Evolutionary conservation across 2,329 filamentous ascomycete species (phyloP).

Genomic region (Magnaporthiopsis rhizophila): DNA sequence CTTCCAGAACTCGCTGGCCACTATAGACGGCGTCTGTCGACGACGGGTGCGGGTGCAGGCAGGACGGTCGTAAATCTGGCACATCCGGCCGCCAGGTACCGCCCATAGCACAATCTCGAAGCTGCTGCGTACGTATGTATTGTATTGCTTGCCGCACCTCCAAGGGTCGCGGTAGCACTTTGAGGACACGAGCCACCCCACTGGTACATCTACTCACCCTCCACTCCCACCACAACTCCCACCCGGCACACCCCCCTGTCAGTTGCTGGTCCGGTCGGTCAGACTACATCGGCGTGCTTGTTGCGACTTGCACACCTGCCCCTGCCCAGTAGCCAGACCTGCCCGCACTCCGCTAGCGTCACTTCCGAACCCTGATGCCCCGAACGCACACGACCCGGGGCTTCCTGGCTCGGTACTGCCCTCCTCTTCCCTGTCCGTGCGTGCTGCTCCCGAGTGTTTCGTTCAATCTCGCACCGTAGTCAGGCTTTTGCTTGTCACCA

Average conservation of each 20-base stretch:
- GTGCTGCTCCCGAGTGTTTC: conserved; percentile 6
- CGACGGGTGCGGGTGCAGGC: neutral
- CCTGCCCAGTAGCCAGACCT: conserved; percentile 1
- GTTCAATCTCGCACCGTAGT: conserved; percentile 7
- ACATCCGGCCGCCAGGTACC: neutral
- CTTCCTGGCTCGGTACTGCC: conserved; percentile 4
- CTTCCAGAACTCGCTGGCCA: neutral
- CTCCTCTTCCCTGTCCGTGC: conserved; percentile 3
- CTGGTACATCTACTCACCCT: conserved; percentile 1
- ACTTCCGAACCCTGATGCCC: conserved; percentile 2
- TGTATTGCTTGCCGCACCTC: neutral
- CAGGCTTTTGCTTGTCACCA: conserved; percentile 1
- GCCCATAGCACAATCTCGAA: neutral
- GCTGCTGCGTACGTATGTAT: neutral
- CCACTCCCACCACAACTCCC: conserved; percentile 1
- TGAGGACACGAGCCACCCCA: neutral
- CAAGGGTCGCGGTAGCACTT: neutral
- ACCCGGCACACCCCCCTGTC: conserved; percentile 1
- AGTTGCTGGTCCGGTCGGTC: conserved; percentile 1
- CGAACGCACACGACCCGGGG: conserved; percentile 3
- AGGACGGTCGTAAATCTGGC: neutral
- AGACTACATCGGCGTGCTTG: neutral
- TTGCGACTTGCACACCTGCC: conserved; percentile 4
- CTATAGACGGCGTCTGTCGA: neutral
- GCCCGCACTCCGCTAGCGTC: conserved; percentile 4